A percentile compares a stretch with the other conserved stretches of the same genome.
Evolutionary conservation across 768 basidiomycete genomes (phyloP).

Genomic region (Leucocoprinus leucothites): DNA sequence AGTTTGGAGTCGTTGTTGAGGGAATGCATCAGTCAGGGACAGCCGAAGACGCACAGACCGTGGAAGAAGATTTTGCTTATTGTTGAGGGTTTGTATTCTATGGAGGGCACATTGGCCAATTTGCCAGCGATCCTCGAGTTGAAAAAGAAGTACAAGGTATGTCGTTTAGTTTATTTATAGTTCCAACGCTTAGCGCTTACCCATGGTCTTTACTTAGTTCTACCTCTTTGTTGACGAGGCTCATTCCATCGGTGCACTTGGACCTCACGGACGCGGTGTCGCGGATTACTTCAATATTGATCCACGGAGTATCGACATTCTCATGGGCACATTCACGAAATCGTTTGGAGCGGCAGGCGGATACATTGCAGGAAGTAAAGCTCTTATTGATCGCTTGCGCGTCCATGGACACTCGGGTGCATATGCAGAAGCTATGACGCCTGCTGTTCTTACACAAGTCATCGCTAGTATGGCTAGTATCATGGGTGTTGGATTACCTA

Average conservation of each 20-base stretch:
- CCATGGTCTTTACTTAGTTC: constrained; percentile 58
- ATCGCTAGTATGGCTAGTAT: constrained; percentile 93
- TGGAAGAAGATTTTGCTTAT: constrained; percentile 98
- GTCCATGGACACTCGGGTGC: constrained; percentile 75
- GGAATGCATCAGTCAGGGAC: constrained; percentile 95
- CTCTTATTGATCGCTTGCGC: constrained; percentile 78
- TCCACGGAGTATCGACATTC: constrained; percentile 80
- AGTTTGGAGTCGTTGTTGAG: constrained; percentile 76
- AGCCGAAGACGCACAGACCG: constrained; percentile 95
- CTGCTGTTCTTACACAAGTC: constrained; percentile 88
- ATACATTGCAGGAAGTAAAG: constrained; percentile 85
- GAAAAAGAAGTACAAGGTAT: constrained; percentile 93
- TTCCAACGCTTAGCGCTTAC: neutral
- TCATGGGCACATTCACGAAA: constrained; percentile 99
- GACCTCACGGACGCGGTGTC: constrained; percentile 92
- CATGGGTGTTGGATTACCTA: constrained; percentile 71
- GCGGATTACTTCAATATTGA: constrained; percentile 89
- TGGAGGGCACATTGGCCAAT: constrained; percentile 96
- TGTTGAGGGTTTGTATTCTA: constrained; percentile 95
- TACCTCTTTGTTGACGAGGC: constrained; percentile 96
- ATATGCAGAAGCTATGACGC: constrained; percentile 90
- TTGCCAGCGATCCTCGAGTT: constrained; percentile 80
- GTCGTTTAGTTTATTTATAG: constrained; percentile 15
- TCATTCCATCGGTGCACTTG: constrained; percentile 94
- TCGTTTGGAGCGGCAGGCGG: constrained; percentile 94